Evolutionary conservation across 1,139 yeast genomes (phyloP).

Genomic region (Debaryomyces coudertii): DNA sequence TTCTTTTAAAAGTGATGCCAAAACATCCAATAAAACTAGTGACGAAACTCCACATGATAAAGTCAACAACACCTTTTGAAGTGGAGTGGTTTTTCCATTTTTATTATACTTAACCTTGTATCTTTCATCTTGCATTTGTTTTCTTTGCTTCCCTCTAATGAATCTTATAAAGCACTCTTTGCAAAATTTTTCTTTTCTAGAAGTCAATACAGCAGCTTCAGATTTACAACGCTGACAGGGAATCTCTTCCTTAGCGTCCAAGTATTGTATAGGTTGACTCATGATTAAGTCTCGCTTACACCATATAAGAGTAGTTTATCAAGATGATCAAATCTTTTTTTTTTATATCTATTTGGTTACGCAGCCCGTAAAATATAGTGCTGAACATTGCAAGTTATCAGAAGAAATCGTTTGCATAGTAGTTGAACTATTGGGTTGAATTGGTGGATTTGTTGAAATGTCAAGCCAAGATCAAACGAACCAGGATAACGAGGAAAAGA

Average conservation of each 20-base stretch:
- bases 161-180: constrained; percentile 70
- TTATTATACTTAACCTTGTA: constrained; percentile 67
- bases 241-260: constrained; percentile 16
- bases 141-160: constrained; percentile 77
- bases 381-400: neutral
- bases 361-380: constrained; percentile 4
- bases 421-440: neutral
- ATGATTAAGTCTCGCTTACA: neutral
- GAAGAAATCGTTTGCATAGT: neutral
- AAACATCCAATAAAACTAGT: constrained; percentile 65
- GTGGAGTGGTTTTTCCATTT: constrained; percentile 30
- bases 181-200: constrained; percentile 77
- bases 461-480: neutral
- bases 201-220: constrained; percentile 46
- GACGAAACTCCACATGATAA: constrained; percentile 71
- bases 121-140: constrained; percentile 68
- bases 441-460: neutral
- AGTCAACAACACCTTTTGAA: constrained; percentile 57
- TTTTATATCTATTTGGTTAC: constrained; percentile 6
- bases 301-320: neutral
- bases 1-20: constrained; percentile 61
- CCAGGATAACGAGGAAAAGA: neutral
- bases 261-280: constrained; percentile 22
- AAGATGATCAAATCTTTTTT: constrained; percentile 2
- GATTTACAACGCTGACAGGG: constrained; percentile 56